These are phyloP conservation scores for Platanus orientalis DNA, from an alignment of 164 flowering plant species.

Conservation along the genomic window DNA sequence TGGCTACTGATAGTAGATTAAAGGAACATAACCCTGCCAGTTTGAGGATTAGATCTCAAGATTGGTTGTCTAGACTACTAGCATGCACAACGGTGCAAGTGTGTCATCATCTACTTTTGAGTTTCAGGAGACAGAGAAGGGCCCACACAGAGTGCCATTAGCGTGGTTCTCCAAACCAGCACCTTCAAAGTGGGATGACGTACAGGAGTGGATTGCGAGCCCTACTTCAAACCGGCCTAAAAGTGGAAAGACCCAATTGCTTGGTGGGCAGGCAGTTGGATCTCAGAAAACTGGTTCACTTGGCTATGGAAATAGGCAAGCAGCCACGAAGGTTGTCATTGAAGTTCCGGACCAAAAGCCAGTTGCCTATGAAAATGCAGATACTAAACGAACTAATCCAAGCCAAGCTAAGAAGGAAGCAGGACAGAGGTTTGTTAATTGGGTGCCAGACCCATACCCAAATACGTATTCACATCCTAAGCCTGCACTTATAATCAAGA, in stretches of 20 bases:
- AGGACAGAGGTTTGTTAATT: constrained; percentile 42
- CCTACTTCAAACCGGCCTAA: constrained; percentile 57
- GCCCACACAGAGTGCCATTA: constrained; percentile 47
- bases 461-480: constrained; percentile 46
- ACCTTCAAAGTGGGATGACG: constrained; percentile 97
- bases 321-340: constrained; percentile 48
- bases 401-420: constrained; percentile 42
- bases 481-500: constrained; percentile 42
- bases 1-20: constrained; percentile 31
- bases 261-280: constrained; percentile 29
- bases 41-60: constrained; percentile 42
- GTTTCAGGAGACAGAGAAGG: constrained; percentile 67
- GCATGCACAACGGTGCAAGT: constrained; percentile 34
- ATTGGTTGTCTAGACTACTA: constrained; percentile 42
- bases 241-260: constrained; percentile 34
- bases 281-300: constrained; percentile 31
- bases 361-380: constrained; percentile 54
- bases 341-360: constrained; percentile 59
- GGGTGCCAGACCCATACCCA: constrained; percentile 42
- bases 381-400: constrained; percentile 65
- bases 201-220: constrained; percentile 91
- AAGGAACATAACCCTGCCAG: constrained; percentile 33
- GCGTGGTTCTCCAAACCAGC: constrained; percentile 67
- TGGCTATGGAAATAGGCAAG: constrained; percentile 48
- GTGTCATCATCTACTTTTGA: constrained; percentile 48